Evolutionary conservation across 139 green algal species (phyloP), one percentile per base, ranked within the genome.

Genomic region (Zygnema circumcarinatum): DNA sequence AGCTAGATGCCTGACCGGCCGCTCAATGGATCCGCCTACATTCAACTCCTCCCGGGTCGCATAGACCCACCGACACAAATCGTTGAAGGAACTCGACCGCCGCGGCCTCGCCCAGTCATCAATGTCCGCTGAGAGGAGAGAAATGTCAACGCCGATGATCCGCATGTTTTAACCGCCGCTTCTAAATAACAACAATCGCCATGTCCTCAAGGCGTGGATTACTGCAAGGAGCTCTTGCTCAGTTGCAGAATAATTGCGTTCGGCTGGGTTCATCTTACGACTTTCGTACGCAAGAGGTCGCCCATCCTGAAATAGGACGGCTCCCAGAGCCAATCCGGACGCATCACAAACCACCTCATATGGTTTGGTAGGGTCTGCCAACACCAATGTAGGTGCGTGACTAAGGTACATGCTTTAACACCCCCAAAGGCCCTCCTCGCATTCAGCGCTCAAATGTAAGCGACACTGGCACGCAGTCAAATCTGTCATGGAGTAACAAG

Each of bases 191-290:
- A n/a, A n/a, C n/a, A n/a, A 85, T 56, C 40, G 79, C 79, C 79
- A 85, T 31, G 25, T 75, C n/a, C 36, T 21, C 11, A 80, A 75
- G 1, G 84, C 89, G 76, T 92, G 74, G 11, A 90, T 53, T 25
- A 92, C 84, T 69, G 69, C 89, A 36, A 90, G 47, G 40, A 90
- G 36, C 40, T 93, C 86, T 20, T 90, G 62, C 36, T 91, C 90
- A 47, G 41, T 68, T 0, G 80, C 79, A 31, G 38, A 67, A 47
- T 93, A 90, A 7, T 83, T 87, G 11, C 2, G n/a, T 41, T 93
- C 86, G 75, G 86, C 76, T 29, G 41, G 0, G 29, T 62, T 67
- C 32, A 91, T 35, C 38, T 84, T 68, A 20, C 72, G 83, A 42
- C 75, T 72, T 62, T 92, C 80, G 47, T 79, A n/a, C n/a, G n/a